phyloP scores from a whole-genome alignment of 495 filamentous ascomycete species.

The Stereocaulon alpinum region DNA sequence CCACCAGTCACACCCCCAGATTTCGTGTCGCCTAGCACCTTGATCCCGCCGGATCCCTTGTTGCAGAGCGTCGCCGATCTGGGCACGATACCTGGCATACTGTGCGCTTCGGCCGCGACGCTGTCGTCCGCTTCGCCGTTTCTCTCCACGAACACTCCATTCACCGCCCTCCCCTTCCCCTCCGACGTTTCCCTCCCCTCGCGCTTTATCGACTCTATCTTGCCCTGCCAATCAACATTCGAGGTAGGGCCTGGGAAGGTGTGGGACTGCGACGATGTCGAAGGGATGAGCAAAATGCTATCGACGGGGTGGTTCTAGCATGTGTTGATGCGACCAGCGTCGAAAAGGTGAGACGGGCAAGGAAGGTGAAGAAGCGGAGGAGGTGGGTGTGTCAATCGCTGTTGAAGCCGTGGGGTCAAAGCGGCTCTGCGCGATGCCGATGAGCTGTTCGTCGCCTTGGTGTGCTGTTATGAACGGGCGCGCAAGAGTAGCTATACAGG shows the following conservation, averaged over 20 bases:
- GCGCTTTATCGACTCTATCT: constrained; percentile 19
- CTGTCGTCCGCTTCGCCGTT: not conserved
- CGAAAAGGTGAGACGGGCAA: not conserved
- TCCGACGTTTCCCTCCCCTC: constrained; percentile 13
- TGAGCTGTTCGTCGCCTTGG: not conserved
- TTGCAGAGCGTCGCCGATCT: constrained; percentile 1
- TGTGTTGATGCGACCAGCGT: not conserved
- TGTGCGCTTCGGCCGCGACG: constrained; percentile 6
- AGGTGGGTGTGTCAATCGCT: not conserved
- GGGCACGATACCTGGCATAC: constrained; percentile 19
- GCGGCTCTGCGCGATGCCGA: constrained; percentile 1
- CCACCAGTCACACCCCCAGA: not conserved
- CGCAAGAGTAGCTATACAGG: not conserved
- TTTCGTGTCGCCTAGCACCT: not conserved
- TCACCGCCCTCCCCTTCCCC: constrained; percentile 14
- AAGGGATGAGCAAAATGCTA: not conserved
- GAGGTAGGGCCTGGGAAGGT: not conserved
- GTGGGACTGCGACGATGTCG: not conserved
- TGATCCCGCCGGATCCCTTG: not conserved
- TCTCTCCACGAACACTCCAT: constrained; percentile 8
- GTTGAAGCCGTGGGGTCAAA: not conserved
- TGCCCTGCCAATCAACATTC: constrained; percentile 18
- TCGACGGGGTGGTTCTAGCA: not conserved
- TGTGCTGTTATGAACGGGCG: not conserved
- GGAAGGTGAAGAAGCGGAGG: not conserved